These are phyloP conservation scores for Podila epigama DNA, from an alignment of 192 early-diverging fungal species.

Conservation along the genomic window DNA sequence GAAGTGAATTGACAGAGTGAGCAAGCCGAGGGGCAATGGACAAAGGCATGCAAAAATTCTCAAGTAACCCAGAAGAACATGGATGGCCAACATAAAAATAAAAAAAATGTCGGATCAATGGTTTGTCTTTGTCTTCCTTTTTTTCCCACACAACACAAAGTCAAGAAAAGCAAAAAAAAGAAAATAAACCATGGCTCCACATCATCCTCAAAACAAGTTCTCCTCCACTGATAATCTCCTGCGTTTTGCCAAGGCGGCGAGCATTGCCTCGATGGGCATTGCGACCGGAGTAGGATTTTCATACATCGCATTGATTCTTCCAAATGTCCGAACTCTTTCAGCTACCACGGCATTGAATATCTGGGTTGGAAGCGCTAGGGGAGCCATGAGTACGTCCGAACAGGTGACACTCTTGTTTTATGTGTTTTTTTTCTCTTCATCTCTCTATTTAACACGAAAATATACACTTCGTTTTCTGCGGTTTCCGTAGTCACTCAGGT, in stretches of 20 bases:
- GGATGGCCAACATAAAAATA: neutral
- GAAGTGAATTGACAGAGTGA: no score
- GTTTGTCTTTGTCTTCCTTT: neutral
- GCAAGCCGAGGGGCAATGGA: neutral
- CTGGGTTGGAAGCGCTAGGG: constrained; percentile 1
- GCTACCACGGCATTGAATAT: neutral
- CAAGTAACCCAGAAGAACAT: neutral
- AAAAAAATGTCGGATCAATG: constrained; percentile 54
- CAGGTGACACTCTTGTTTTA: neutral
- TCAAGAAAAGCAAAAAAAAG: neutral
- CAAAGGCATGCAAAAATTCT: neutral
- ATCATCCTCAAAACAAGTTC: neutral
- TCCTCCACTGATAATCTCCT: constrained; percentile 15
- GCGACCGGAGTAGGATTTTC: constrained; percentile 1
- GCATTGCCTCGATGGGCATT: constrained; percentile 22
- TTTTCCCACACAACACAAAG: neutral
- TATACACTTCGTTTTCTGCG: neutral
- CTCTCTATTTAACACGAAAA: neutral
- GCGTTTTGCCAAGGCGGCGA: constrained; percentile 7
- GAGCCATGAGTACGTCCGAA: constrained; percentile 4
- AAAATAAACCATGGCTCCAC: neutral
- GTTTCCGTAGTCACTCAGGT: constrained; percentile 1
- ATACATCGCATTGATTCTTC: constrained; percentile 24
- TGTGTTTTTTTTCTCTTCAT: neutral
- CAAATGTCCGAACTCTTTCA: constrained; percentile 3